These are phyloP conservation scores for Sanghuangporus weigelae DNA, from an alignment of 1,284 basidiomycete genomes.

Conservation along the genomic window DNA sequence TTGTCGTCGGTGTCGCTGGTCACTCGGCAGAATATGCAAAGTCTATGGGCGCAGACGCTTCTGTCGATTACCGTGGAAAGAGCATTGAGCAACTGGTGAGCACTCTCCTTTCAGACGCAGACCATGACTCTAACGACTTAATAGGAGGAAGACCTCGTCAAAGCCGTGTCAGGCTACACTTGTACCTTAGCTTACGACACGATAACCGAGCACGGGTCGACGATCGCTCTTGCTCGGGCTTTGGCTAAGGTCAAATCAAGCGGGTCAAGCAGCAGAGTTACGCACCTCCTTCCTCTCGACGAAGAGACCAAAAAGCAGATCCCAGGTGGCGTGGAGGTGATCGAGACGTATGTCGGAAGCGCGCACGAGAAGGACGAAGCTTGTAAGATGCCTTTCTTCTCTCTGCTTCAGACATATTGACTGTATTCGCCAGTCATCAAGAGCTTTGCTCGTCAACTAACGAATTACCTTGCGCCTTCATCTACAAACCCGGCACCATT, in stretches of 20 bases:
- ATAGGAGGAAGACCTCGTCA: constrained; percentile 10
- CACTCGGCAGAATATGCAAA: constrained; percentile 18
- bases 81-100: neutral
- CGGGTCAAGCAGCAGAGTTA: constrained; percentile 7
- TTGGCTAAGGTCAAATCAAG: constrained; percentile 3
- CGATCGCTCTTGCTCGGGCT: constrained; percentile 1
- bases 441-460: constrained; percentile 11
- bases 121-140: neutral
- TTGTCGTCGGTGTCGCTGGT: constrained; percentile 29
- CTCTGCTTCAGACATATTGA: neutral
- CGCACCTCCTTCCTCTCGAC: neutral
- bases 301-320: constrained; percentile 6
- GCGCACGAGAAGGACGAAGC: constrained; percentile 11
- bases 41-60: constrained; percentile 24
- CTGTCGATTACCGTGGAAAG: constrained; percentile 26
- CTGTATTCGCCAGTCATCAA: neutral
- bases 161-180: neutral
- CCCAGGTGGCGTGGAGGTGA: neutral
- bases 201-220: neutral
- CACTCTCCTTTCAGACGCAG: neutral
- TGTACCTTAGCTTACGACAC: constrained; percentile 7
- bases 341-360: constrained; percentile 5
- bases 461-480: neutral
- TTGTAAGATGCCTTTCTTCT: constrained; percentile 1
- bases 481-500: neutral